Evolutionary conservation across 73 alveolate species (phyloP).

Genomic region (Blepharisma japonicum): DNA sequence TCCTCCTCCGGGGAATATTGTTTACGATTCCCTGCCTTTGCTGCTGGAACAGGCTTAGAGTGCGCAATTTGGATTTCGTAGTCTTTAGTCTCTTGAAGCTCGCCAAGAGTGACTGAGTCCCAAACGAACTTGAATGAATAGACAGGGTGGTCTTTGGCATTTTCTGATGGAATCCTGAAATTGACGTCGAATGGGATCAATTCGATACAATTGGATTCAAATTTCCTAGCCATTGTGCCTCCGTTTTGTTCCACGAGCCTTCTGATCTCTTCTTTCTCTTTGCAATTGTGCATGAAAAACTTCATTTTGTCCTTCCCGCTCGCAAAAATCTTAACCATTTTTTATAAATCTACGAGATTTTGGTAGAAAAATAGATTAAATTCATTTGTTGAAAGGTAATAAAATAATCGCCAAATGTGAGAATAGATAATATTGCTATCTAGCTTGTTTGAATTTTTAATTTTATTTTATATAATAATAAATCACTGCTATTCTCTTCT

Average conservation of each 20-base stretch:
- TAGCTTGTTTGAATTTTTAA: too few species aligned
- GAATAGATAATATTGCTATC: too few species aligned
- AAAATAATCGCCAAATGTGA: too few species aligned
- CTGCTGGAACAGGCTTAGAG: not conserved
- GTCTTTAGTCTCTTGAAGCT: constrained; percentile 3
- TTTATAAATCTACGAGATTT: too few species aligned
- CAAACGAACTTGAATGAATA: not conserved
- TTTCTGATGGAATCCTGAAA: not conserved
- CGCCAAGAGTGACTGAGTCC: not conserved
- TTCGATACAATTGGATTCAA: not conserved
- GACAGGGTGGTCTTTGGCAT: not conserved
- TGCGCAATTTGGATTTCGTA: not conserved
- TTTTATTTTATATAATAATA: too few species aligned
- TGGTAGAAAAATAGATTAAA: too few species aligned
- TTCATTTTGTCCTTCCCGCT: constrained; percentile 15
- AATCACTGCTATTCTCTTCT: too few species aligned
- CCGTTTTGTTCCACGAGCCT: not conserved
- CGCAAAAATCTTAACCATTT: not conserved
- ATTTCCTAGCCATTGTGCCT: not conserved
- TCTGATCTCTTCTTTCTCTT: not conserved
- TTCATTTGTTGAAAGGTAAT: too few species aligned
- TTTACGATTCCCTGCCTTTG: not conserved
- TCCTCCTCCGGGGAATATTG: not conserved
- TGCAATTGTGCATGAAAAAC: not conserved
- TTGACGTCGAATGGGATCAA: not conserved